A percentile compares a stretch with the other conserved stretches of the same genome.
phyloP scores from a whole-genome alignment of 1,139 yeast genomes.

The Scheffersomyces stambukii region DNA sequence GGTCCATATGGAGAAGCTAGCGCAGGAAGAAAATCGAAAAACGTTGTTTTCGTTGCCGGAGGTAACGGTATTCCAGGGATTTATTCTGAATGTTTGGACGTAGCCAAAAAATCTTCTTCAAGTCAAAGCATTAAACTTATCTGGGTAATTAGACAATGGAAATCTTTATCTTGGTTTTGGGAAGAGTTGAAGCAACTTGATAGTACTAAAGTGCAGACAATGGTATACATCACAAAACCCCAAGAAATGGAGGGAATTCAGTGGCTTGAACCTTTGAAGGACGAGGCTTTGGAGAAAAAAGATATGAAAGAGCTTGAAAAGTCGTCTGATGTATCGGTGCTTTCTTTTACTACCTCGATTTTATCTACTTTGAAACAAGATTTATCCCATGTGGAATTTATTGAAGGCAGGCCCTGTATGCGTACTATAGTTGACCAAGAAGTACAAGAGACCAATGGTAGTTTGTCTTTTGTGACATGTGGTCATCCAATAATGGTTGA shows the following conservation, averaged over 20 bases:
- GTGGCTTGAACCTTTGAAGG: too few relatives aligned
- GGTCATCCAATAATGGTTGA: slow-evolving; percentile 50
- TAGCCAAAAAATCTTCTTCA: slow-evolving; percentile 25
- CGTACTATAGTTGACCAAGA: slow-evolving; percentile 19
- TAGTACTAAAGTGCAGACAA: slow-evolving; percentile 21
- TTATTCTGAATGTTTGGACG: slow-evolving; percentile 32
- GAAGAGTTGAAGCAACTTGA: slow-evolving; percentile 24
- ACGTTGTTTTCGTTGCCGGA: slow-evolving; percentile 33
- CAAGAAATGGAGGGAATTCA: slow-evolving; percentile 6
- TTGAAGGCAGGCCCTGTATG: slow-evolving; percentile 29
- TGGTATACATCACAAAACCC: slow-evolving; percentile 31
- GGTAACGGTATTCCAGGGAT: slow-evolving; percentile 43
- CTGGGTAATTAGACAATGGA: slow-evolving; percentile 43
- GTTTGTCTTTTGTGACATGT: slow-evolving; percentile 44
- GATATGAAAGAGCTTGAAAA: slow-evolving; percentile 13
- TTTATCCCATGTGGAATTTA: slow-evolving; percentile 20
- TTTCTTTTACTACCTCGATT: slow-evolving; percentile 4
- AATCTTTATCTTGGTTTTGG: slow-evolving; percentile 33
- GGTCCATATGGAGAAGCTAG: slow-evolving; percentile 36
- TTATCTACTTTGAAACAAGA: slow-evolving; percentile 8
- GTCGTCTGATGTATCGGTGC: slow-evolving; percentile 5
- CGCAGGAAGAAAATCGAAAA: slow-evolving; percentile 25
- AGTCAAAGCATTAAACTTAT: slow-evolving; percentile 23
- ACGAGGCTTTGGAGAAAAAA: slow-evolving; percentile 8
- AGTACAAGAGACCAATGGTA: slow-evolving; percentile 29